Conservation (phyloP, 2,329 filamentous ascomycete species). For the Gaeumannomyces tritici region DNA sequence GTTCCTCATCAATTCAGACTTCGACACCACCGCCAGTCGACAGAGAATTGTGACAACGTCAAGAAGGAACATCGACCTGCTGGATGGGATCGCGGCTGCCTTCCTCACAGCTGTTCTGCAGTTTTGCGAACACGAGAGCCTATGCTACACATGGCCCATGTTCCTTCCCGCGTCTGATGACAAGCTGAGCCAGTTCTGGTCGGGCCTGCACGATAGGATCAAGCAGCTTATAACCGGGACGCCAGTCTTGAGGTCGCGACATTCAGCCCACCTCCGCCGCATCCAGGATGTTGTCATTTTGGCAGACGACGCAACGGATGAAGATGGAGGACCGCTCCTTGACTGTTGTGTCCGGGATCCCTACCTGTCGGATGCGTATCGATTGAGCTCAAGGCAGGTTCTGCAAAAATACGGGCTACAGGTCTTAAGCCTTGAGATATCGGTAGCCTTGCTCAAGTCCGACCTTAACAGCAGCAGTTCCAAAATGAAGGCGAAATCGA, state of each 20-base stretch:
- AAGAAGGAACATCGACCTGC: conserved; percentile 24
- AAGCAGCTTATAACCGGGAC: conserved; percentile 7
- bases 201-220: conserved; percentile 14
- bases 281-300: conserved; percentile 5
- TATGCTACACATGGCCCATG: conserved; percentile 34
- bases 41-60: conserved; percentile 29
- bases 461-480: conserved; percentile 7
- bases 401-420: not conserved
- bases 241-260: conserved; percentile 8
- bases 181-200: conserved; percentile 19
- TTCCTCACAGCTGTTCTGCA: conserved; percentile 27
- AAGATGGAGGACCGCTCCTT: conserved; percentile 14
- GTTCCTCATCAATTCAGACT: conserved; percentile 41
- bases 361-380: not conserved
- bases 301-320: conserved; percentile 2
- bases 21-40: conserved; percentile 33
- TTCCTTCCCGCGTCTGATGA: conserved; percentile 22
- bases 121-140: conserved; percentile 24
- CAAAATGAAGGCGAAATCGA: conserved; percentile 8
- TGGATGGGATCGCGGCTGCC: conserved; percentile 22
- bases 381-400: not conserved
- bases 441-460: not conserved
- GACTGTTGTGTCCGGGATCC: conserved; percentile 1
- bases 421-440: not conserved
- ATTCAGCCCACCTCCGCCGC: not conserved